phyloP scores from a whole-genome alignment of 2,329 filamentous ascomycete genomes.

The Sporothrix pseudoabietina region DNA sequence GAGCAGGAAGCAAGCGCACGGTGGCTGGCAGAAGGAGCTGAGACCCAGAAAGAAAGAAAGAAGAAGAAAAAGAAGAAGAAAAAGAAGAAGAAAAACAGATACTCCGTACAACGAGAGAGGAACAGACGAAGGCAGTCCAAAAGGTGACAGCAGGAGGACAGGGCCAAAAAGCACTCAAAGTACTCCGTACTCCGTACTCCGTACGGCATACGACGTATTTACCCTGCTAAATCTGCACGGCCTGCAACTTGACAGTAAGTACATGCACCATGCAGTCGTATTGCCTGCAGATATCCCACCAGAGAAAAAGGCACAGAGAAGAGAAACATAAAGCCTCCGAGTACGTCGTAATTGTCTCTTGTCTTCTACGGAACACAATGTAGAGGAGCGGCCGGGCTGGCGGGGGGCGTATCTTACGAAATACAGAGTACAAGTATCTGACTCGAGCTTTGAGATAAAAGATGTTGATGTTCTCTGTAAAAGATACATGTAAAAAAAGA shows the following conservation, averaged over 20 bases:
- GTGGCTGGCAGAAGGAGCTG: conserved; percentile 11
- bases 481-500: background rate
- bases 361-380: background rate
- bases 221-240: background rate
- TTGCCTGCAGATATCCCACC: background rate
- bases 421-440: background rate
- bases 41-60: background rate
- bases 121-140: background rate
- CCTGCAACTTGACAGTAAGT: background rate
- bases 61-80: background rate
- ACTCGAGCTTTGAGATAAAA: background rate
- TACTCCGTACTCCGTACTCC: too few relatives aligned
- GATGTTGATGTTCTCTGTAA: background rate
- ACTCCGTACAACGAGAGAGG: background rate
- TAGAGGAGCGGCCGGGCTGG: background rate
- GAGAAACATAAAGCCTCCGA: background rate
- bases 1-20: conserved; percentile 9
- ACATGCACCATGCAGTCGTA: conserved; percentile 4
- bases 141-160: background rate
- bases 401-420: background rate
- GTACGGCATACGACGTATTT: background rate
- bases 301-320: background rate
- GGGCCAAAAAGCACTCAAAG: background rate
- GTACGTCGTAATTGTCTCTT: background rate
- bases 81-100: background rate